These are phyloP conservation scores for Letharia columbiana DNA, from an alignment of 495 filamentous ascomycete species.

Conservation along the genomic window DNA sequence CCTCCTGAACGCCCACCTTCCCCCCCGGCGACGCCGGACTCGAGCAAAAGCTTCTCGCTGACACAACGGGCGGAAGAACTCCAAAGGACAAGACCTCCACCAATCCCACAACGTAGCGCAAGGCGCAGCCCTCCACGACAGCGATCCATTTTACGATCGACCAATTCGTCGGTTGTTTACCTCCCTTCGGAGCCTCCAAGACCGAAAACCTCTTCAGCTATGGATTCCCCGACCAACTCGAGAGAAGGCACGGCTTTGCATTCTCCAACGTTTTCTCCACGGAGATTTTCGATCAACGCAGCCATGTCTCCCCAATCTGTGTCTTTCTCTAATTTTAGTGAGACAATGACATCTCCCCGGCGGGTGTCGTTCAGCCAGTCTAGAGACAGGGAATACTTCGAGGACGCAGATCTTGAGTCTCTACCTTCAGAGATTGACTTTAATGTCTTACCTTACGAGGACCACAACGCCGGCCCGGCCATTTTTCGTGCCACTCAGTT, in stretches of 20 bases:
- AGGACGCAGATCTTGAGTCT: constrained; percentile 21
- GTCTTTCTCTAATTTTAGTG: neutral
- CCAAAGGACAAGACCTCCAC: neutral
- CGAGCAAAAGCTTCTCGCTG: constrained; percentile 3
- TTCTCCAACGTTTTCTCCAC: constrained; percentile 5
- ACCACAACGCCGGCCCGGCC: constrained; percentile 6
- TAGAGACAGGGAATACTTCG: neutral
- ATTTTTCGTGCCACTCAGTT: constrained; percentile 1
- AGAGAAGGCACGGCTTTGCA: neutral
- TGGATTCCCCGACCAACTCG: neutral
- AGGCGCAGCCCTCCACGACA: neutral
- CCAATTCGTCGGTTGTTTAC: neutral
- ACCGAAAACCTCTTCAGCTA: neutral
- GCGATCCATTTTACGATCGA: neutral
- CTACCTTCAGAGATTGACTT: constrained; percentile 14
- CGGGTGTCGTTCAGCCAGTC: neutral
- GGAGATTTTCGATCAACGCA: constrained; percentile 7
- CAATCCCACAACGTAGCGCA: constrained; percentile 7
- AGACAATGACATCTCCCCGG: neutral
- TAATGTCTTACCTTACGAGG: constrained; percentile 7
- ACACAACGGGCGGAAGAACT: neutral
- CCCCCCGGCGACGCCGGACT: constrained; percentile 14
- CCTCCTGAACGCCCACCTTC: constrained; percentile 6
- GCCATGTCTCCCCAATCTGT: neutral
- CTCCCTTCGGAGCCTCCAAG: neutral